These are phyloP conservation scores for Penicillium coffeae DNA, from an alignment of 495 filamentous ascomycete species.

Conservation along the genomic window DNA sequence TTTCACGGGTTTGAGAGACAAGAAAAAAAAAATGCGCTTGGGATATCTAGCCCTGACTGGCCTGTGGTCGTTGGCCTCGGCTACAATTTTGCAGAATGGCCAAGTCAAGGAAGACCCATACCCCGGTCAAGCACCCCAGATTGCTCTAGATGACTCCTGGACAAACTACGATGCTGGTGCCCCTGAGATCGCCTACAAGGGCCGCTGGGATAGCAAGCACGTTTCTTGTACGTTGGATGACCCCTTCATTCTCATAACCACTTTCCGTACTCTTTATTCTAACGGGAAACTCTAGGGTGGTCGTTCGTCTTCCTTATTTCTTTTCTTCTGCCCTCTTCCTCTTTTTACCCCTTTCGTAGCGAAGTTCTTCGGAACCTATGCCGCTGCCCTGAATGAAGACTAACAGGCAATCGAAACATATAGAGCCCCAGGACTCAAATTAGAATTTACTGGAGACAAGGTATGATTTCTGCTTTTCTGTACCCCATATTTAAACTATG, in stretches of 20 bases:
- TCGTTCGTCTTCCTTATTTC: constrained; percentile 26
- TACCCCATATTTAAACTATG: background rate
- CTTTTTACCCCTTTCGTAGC: too few relatives aligned
- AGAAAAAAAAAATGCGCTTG: constrained; percentile 21
- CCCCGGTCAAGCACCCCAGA: constrained; percentile 25
- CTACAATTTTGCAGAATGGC: constrained; percentile 62
- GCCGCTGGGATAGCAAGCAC: constrained; percentile 63
- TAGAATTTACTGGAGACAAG: constrained; percentile 60
- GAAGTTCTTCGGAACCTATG: background rate
- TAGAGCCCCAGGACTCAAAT: constrained; percentile 57
- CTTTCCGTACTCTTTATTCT: constrained; percentile 6
- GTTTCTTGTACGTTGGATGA: constrained; percentile 58
- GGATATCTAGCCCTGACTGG: constrained; percentile 5
- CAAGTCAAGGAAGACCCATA: constrained; percentile 44
- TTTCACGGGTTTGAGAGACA: background rate
- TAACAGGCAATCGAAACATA: constrained; percentile 7
- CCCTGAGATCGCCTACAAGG: constrained; percentile 63
- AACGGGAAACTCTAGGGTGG: constrained; percentile 30
- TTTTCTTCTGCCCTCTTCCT: background rate
- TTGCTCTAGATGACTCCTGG: constrained; percentile 34
- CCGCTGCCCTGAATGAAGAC: background rate
- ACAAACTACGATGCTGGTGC: constrained; percentile 53
- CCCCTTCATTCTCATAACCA: background rate
- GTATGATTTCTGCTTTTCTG: constrained; percentile 22
- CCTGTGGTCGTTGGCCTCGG: constrained; percentile 20